Evolutionary conservation across 495 filamentous ascomycete genomes (phyloP).

Genomic region (Aspergillus hancockii): DNA sequence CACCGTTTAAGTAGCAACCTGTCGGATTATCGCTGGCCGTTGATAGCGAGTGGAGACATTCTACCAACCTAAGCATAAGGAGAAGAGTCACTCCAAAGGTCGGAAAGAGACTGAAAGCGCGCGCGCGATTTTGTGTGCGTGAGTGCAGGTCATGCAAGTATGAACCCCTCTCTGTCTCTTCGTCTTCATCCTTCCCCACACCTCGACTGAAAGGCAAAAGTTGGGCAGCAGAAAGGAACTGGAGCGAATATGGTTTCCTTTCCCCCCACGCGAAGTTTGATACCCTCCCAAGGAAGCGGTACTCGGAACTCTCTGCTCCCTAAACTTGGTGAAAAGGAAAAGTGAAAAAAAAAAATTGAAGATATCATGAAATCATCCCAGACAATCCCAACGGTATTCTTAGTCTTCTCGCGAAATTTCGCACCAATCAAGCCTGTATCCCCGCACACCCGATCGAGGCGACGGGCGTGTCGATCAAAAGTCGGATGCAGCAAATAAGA

Average conservation of each 20-base stretch:
- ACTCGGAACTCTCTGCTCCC: not conserved
- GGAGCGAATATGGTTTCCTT: too few species aligned
- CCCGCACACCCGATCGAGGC: constrained; percentile 28
- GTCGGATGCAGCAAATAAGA: constrained; percentile 9
- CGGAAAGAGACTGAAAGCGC: not conserved
- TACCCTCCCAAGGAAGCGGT: constrained; percentile 1
- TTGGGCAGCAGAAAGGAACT: not conserved
- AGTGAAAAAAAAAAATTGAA: not conserved
- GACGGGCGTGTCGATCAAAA: constrained; percentile 37
- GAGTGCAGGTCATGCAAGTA: not conserved
- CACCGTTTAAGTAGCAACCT: not conserved
- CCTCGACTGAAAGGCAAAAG: not conserved
- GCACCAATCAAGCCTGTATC: constrained; percentile 32
- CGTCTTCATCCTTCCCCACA: not conserved
- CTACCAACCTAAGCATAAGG: not conserved
- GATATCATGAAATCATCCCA: constrained; percentile 18
- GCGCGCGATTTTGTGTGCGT: not conserved
- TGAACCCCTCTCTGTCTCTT: not conserved
- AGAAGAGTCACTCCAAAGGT: not conserved
- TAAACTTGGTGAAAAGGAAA: not conserved
- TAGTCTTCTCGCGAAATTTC: constrained; percentile 30
- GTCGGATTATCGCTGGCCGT: not conserved
- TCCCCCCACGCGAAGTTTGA: not conserved
- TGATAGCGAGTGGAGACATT: not conserved
- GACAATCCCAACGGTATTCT: constrained; percentile 17